A percentile compares a stretch with the other conserved stretches of the same genome.
Evolutionary conservation across 192 early-diverging fungal species (phyloP).

Genomic region (Linnemannia elongata): DNA sequence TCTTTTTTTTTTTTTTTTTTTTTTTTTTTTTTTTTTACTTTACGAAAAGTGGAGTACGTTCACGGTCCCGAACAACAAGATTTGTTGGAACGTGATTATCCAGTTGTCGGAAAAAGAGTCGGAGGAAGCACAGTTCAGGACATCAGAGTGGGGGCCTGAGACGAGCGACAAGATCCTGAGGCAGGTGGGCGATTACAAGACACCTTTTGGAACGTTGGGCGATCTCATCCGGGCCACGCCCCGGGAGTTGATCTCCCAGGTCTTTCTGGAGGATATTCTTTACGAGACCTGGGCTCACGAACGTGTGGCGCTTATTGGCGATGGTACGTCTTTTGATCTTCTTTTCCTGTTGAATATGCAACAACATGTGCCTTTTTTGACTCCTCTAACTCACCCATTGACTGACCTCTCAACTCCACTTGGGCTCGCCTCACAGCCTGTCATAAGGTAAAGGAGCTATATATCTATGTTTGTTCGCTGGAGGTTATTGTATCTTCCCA

Average conservation of each 20-base stretch:
- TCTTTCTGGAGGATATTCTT: slow-evolving; percentile 17
- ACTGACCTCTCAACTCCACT: not conserved
- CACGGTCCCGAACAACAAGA: slow-evolving; percentile 15
- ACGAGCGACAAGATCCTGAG: slow-evolving; percentile 10
- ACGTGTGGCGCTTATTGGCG: slow-evolving; percentile 8
- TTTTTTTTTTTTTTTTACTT: not conserved
- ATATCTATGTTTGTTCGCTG: too few species aligned
- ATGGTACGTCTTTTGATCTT: not conserved
- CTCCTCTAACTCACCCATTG: not conserved
- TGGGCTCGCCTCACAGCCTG: too few species aligned
- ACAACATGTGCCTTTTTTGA: not conserved
- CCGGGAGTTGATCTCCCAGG: not conserved
- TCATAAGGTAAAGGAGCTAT: too few species aligned
- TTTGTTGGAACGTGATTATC: slow-evolving; percentile 9
- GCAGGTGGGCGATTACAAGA: not conserved
- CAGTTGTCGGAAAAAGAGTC: not conserved
- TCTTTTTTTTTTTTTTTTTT: not conserved
- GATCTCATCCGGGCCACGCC: slow-evolving; percentile 12
- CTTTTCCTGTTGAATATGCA: not conserved
- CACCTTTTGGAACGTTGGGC: not conserved
- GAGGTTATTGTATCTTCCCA: not conserved
- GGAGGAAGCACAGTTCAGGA: not conserved
- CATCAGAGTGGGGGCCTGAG: slow-evolving; percentile 19
- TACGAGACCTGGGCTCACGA: slow-evolving; percentile 13
- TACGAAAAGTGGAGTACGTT: slow-evolving; percentile 7